These are phyloP conservation scores for Chloranthus sessilifolius DNA, from an alignment of 164 flowering plant species.

Conservation along the genomic window DNA sequence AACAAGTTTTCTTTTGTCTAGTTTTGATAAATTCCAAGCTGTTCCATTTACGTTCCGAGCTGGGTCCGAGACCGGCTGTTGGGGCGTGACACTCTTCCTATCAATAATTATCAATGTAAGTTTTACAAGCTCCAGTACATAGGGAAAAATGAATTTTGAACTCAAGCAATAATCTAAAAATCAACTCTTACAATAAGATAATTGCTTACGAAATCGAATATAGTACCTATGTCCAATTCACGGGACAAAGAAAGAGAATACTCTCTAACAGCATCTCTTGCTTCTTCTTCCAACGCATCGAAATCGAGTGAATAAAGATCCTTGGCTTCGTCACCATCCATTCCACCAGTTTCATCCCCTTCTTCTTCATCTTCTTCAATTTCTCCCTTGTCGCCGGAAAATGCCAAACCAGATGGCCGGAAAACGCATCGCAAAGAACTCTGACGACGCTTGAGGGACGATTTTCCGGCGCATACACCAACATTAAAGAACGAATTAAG, in stretches of 20 bases:
- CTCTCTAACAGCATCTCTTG: conserved; percentile 38
- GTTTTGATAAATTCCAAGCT: too few relatives aligned
- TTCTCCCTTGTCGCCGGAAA: conserved; percentile 5
- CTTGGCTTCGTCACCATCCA: conserved; percentile 15
- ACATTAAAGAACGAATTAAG: conserved; percentile 8
- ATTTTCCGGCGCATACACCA: too few relatives aligned
- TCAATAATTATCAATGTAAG: too few relatives aligned
- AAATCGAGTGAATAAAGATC: conserved; percentile 28
- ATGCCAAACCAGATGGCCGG: conserved; percentile 1
- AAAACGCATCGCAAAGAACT: conserved; percentile 6
- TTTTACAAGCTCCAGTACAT: too few relatives aligned
- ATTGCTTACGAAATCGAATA: too few relatives aligned
- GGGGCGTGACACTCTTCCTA: too few relatives aligned
- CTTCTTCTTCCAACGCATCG: conserved; percentile 60
- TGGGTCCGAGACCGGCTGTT: too few relatives aligned
- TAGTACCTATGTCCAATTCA: conserved; percentile 47
- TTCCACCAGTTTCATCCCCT: conserved; percentile 14
- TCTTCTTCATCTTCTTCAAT: conserved; percentile 24
- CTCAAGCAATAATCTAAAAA: too few relatives aligned
- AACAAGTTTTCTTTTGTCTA: too few relatives aligned
- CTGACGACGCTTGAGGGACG: background rate
- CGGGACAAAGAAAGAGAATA: conserved; percentile 44
- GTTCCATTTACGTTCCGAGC: too few relatives aligned
- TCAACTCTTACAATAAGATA: too few relatives aligned
- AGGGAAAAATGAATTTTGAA: too few relatives aligned